Percentiles rank a stretch among this genome's conserved stretches.
Conservation (phyloP, 805 yeast species). For the Candida alai region DNA sequence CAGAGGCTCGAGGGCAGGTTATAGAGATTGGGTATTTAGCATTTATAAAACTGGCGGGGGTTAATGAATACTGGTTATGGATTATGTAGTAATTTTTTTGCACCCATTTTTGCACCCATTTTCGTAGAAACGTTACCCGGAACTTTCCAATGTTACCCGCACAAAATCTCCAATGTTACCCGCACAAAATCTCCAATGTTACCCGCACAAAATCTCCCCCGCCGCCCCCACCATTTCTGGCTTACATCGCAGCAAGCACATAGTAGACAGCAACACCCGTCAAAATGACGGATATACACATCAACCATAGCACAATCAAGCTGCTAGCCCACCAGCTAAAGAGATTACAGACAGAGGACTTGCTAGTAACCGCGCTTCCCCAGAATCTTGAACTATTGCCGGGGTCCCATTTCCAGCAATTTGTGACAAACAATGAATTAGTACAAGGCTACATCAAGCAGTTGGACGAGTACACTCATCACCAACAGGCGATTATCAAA, state of each 20-base stretch:
- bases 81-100: too few relatives aligned
- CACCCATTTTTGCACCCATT: too few relatives aligned
- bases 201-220: too few relatives aligned
- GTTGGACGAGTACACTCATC: slow-evolving; percentile 17
- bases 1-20: slow-evolving; percentile 19
- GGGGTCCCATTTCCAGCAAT: slow-evolving; percentile 18
- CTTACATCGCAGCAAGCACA: too few relatives aligned
- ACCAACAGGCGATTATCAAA: slow-evolving; percentile 10
- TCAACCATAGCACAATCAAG: slow-evolving; percentile 1
- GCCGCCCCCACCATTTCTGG: too few relatives aligned
- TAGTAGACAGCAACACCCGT: too few relatives aligned
- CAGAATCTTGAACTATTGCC: slow-evolving; percentile 29
- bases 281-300: slow-evolving; percentile 2
- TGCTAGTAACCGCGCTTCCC: slow-evolving; percentile 17
- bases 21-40: background rate
- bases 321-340: slow-evolving; percentile 1
- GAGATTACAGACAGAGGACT: slow-evolving; percentile 1
- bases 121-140: too few relatives aligned
- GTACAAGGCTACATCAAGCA: slow-evolving; percentile 29
- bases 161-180: too few relatives aligned
- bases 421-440: slow-evolving; percentile 24
- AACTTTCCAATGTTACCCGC: too few relatives aligned
- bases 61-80: too few relatives aligned
- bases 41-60: too few relatives aligned
- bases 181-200: too few relatives aligned